Evolutionary conservation across 2,329 filamentous ascomycete species (phyloP), one percentile per base, ranked within the genome.

Genomic region (Zalaria obscura): DNA sequence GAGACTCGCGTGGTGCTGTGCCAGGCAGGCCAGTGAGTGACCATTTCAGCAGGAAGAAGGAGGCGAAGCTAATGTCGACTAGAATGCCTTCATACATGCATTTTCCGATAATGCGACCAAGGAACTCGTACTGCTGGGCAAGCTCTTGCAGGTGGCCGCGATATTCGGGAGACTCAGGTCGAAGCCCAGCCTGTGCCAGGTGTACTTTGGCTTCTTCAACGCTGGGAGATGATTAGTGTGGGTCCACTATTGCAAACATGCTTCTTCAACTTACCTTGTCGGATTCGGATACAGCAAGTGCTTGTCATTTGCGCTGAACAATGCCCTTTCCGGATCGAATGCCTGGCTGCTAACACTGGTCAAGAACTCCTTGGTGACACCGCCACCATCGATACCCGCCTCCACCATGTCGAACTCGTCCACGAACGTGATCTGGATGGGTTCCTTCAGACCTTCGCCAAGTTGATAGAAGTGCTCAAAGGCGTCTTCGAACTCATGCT

Each of bases 1-100:
- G 74, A 7, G 75, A 74, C 57, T 78, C 81, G 49, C 75, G 78
- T 11, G 80, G 70, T 2, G 78, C 73, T 29, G 77, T 69, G 10
- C 72, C 70, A 25, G 65, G 63, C 4, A 75, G 78, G 10, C 81
- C 80, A 7, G 81, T 79, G 40, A 89, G 72, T 2, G 87, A 78
- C 91, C 91, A 98, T 58, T 96, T 95, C 45, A 94, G 74, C 5
- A 98, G 73, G 64, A 98, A 98, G 66, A 98, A 98, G 0, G 84
- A 80, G 1, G 89, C 88, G 66, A 98, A 98, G 39, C 78, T 78
- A 45, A 95, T 80, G 60, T 98, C 88, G 37, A 96, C 80, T 3
- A 98, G 71, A 36, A 98, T 96, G 1, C 88, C 88, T 64, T 98
- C 91, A 56, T 98, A 98, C 54, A 98, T 69, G 61, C 91, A 98